phyloP scores from a whole-genome alignment of 768 basidiomycete species.

The Termitomyces sp. region DNA sequence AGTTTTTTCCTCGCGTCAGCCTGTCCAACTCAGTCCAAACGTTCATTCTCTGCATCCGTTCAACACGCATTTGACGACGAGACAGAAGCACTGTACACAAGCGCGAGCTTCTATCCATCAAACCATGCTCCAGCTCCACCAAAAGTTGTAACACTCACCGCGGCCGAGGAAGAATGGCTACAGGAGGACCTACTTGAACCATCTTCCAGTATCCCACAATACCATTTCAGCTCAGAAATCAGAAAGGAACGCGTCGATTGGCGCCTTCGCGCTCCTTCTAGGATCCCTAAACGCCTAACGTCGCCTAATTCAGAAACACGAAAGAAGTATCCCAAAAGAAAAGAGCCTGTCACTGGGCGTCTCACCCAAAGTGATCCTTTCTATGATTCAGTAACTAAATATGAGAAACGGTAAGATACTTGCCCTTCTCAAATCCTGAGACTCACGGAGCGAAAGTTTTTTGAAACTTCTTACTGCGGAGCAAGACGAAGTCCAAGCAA shows the following conservation, averaged over 20 bases:
- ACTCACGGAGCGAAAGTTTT: conserved; percentile 27
- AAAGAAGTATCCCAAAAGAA: conserved; percentile 28
- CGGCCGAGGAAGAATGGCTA: conserved; percentile 35
- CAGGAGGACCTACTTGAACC: conserved; percentile 21
- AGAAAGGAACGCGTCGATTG: conserved; percentile 51
- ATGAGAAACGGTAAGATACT: conserved; percentile 44
- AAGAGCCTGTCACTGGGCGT: conserved; percentile 27
- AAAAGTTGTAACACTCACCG: conserved; percentile 10
- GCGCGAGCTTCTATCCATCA: conserved; percentile 5
- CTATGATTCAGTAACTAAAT: conserved; percentile 46
- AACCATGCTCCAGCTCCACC: neutral
- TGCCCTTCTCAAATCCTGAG: conserved; percentile 9
- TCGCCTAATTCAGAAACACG: conserved; percentile 3
- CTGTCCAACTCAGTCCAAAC: conserved; percentile 12
- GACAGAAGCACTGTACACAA: conserved; percentile 10
- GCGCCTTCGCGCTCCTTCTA: conserved; percentile 50
- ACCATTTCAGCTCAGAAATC: conserved; percentile 5
- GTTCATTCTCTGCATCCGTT: conserved; percentile 4
- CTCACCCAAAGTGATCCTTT: conserved; percentile 35
- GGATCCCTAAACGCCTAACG: conserved; percentile 19
- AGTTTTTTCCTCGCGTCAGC: conserved; percentile 15
- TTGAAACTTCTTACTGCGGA: conserved; percentile 50
- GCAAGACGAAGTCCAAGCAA: conserved; percentile 57
- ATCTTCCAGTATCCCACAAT: conserved; percentile 1
- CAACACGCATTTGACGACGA: conserved; percentile 4